Percentiles rank a stretch among this genome's conserved stretches.
phyloP scores from a whole-genome alignment of 352 stramenopile genomes.

The Elongisporangium anandrum region DNA sequence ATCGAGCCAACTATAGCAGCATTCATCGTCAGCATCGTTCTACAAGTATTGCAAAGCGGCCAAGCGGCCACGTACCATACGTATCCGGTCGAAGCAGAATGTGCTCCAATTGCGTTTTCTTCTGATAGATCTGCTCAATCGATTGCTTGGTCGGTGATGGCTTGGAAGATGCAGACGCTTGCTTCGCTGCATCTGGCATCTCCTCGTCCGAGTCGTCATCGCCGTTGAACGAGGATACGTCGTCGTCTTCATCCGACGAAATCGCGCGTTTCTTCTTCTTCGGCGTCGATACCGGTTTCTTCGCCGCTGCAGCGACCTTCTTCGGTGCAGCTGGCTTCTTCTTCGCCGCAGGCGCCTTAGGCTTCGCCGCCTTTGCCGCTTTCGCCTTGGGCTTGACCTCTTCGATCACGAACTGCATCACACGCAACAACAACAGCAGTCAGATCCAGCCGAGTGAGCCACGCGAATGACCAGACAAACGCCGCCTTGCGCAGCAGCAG shows the following conservation, averaged over 20 bases:
- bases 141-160: constrained; percentile 44
- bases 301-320: constrained; percentile 23
- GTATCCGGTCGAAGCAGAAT: constrained; percentile 97
- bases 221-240: constrained; percentile 26
- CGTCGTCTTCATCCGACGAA: constrained; percentile 35
- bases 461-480: too few relatives aligned
- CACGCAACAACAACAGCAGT: constrained; percentile 2
- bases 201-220: constrained; percentile 27
- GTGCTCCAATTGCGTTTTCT: constrained; percentile 98
- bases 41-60: not conserved
- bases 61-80: constrained; percentile 79
- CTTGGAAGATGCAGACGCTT: not conserved
- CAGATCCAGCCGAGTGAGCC: not conserved
- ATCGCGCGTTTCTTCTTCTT: constrained; percentile 47
- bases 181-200: constrained; percentile 10
- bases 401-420: constrained; percentile 18
- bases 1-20: constrained; percentile 88
- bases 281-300: constrained; percentile 18
- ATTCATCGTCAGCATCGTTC: constrained; percentile 3
- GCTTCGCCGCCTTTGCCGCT: constrained; percentile 12
- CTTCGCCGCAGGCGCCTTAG: constrained; percentile 20
- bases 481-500: too few relatives aligned
- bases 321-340: constrained; percentile 34
- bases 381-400: constrained; percentile 21
- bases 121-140: constrained; percentile 95